Percentiles rank a stretch among this genome's conserved stretches.
phyloP scores from a whole-genome alignment of 768 basidiomycete genomes.

The Termitomyces sp. region DNA sequence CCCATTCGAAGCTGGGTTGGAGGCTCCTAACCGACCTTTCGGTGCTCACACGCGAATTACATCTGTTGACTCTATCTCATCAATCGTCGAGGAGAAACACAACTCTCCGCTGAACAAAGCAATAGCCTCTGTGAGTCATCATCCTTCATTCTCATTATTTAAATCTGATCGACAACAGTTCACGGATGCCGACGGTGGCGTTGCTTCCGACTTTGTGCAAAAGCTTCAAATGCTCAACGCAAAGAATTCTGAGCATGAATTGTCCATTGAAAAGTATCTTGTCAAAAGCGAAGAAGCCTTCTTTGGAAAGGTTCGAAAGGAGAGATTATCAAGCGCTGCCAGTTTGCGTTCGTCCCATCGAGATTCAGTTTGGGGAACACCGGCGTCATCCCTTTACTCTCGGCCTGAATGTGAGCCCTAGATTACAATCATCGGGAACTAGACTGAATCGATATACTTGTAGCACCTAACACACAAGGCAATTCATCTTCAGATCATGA shows the following conservation, averaged over 20 bases:
- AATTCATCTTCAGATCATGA: constrained; percentile 37
- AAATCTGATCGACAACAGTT: constrained; percentile 45
- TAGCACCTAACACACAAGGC: constrained; percentile 47
- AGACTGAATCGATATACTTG: neutral
- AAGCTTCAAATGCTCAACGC: constrained; percentile 73
- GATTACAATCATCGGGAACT: constrained; percentile 2
- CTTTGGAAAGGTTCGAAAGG: constrained; percentile 86
- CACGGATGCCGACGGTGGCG: constrained; percentile 90
- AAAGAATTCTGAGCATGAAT: constrained; percentile 85
- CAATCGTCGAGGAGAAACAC: constrained; percentile 86
- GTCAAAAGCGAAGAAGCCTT: constrained; percentile 90
- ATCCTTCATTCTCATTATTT: neutral
- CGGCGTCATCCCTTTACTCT: constrained; percentile 58
- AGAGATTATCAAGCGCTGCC: constrained; percentile 79
- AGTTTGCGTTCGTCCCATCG: constrained; percentile 74
- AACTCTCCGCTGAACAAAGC: constrained; percentile 93
- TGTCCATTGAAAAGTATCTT: constrained; percentile 90
- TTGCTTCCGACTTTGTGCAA: constrained; percentile 84
- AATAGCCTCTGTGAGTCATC: constrained; percentile 65
- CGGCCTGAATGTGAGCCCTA: constrained; percentile 66
- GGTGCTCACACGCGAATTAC: constrained; percentile 73
- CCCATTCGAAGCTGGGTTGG: constrained; percentile 68
- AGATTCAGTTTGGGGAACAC: constrained; percentile 79
- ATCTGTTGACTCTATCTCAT: constrained; percentile 88
- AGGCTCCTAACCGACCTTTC: constrained; percentile 66